Base-by-base conservation (phyloP, 148 eudicot species). In the Euryodendron excelsum region DNA sequence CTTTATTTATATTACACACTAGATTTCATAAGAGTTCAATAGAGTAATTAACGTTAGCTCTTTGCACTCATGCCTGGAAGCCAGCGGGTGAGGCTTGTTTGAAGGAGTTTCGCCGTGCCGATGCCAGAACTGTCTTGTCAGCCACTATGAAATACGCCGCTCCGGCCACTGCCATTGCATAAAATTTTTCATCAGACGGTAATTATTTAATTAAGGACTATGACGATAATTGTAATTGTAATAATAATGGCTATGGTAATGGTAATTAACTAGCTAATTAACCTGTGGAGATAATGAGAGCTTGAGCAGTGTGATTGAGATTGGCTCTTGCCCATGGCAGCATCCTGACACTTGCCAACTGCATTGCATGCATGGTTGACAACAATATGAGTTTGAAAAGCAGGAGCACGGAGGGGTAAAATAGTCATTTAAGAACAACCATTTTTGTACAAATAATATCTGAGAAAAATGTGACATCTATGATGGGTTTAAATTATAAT, bases 81-180 rank as follows among this genome's bases (percentile, higher is more conserved):
- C 82, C 73, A 21, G 76, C 69, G 69, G 31, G 25, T 30, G 78
- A 44, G n/a, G 44, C 73, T 44, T 84, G 87, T 58, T 73, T 82
- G 86, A 92, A 92, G 50, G 97, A 94, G 88, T 92, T 93, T 31
- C 82, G 68, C 28, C 98, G 81, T 15, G 97, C 97, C 5, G 92
- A 81, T 64, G 89, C 91, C 72, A 95, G 85, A 68, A 95, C 80
- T 25, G 96, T 95, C 86, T 93, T 95, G 88, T 95, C 97, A 41
- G 96, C 98, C 47, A 93, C 97, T n/a, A 93, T 91, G 86, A 91
- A 91, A 77, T 89, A 95, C 27, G 98, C 94, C 73, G 93, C 91
- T 81, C 86, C 84, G 0, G 84, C 86, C 68, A 84, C 86, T 80
- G 81, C 58, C 6, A 36, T 14, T 2, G 34, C 14, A 58, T 36